Evolutionary conservation across 1,284 basidiomycete species (phyloP), one percentile per base, ranked within the genome.

Genomic region (Ustilago nuda): DNA sequence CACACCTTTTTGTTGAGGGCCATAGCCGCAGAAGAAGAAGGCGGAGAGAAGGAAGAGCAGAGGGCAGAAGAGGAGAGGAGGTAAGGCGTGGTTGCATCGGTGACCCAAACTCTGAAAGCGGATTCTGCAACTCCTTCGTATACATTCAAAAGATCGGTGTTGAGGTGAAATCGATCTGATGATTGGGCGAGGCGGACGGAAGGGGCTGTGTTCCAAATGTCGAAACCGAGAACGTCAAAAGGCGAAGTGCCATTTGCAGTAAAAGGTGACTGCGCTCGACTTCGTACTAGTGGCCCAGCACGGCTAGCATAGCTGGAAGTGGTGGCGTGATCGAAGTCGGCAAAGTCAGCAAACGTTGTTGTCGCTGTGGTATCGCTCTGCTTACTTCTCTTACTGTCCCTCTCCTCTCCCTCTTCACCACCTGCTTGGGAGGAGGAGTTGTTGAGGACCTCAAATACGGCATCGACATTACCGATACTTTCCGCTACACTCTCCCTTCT

Each of bases 101-200:
- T 69, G 60, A 74, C 66, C 72, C 72, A 74, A 2, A 69, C 63
- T 17, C 65, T 61, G 39, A 74, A 69, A 4, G 72, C 72, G 4
- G 66, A 69, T 33, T 74, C 72, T 8, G 72, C 72, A 8, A 66
- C 72, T 0, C 72, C 72, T 50, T 74, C 65, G 55, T 74, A 74
- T 35, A 74, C 66, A 37, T 54, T 66, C 53, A 74, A 56, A 6
- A 74, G 56, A 39, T 74, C 72, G 4, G 58, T 53, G 53, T 61
- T 66, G 60, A 74, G 72, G 48, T 70, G 66, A 27, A 63, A 43
- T 17, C 63, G 72, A 27, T 74, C 72, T 1, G 59, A 62, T 11
- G 41, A 66, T 3, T 69, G 62, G 7, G 62, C 63, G 8, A 74
- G 56, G 0, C 72, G 58, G 4, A 70, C 66, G 57, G 52, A 59